These are phyloP conservation scores for Tricholoma bakamatsutake DNA, from an alignment of 768 basidiomycete genomes.

Conservation along the genomic window DNA sequence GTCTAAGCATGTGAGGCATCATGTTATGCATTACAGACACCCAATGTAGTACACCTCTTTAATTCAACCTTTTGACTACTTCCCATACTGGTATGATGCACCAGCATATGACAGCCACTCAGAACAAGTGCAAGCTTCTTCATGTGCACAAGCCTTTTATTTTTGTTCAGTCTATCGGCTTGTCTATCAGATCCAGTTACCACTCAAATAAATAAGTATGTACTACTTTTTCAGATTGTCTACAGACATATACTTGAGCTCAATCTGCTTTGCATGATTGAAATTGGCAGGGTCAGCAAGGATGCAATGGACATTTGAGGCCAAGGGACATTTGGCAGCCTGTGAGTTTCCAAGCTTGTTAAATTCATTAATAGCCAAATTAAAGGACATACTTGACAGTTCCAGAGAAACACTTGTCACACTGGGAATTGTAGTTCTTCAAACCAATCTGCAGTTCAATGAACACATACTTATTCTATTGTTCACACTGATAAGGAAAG, in stretches of 20 bases:
- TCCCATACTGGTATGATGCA: not conserved
- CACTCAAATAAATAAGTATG: not conserved
- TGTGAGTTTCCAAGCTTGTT: constrained; percentile 22
- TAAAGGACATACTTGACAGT: constrained; percentile 73
- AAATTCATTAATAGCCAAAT: not conserved
- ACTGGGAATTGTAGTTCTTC: constrained; percentile 99
- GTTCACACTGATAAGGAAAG: not conserved
- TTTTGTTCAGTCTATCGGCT: constrained; percentile 78
- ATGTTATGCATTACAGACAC: not conserved
- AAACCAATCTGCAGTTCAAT: too few relatives aligned
- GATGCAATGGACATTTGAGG: constrained; percentile 99
- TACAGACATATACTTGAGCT: constrained; percentile 98
- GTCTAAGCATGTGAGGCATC: not conserved
- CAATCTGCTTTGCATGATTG: constrained; percentile 96
- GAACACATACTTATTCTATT: constrained; percentile 58
- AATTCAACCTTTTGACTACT: not conserved
- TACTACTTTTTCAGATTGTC: constrained; percentile 97
- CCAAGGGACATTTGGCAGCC: constrained; percentile 94
- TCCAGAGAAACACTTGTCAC: constrained; percentile 99
- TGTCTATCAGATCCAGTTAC: not conserved
- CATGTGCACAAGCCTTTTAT: constrained; percentile 87
- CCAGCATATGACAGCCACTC: not conserved
- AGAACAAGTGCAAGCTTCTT: constrained; percentile 78
- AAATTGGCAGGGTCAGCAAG: constrained; percentile 98
- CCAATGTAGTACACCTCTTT: not conserved